A percentile compares a stretch with the other conserved stretches of the same genome.
phyloP scores from a whole-genome alignment of 1,284 basidiomycete genomes.

The Moesziomyces aphidis region DNA sequence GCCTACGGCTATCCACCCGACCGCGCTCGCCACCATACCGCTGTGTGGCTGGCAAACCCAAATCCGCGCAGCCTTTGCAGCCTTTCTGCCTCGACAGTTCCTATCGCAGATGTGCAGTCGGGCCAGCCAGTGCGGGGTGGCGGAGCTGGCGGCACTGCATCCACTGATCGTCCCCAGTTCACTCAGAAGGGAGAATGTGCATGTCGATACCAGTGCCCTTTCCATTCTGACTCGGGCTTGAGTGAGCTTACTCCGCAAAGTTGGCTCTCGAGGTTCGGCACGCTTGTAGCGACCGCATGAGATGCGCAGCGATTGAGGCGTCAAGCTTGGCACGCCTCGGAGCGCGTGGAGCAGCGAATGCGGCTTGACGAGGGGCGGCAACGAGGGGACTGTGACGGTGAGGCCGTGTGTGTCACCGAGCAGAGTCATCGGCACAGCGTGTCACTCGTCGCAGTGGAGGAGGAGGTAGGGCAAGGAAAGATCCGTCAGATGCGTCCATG shows the following conservation, averaged over 20 bases:
- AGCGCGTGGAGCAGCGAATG: background rate
- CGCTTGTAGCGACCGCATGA: background rate
- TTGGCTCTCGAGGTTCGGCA: background rate
- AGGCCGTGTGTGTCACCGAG: background rate
- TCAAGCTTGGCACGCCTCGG: background rate
- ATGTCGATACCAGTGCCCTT: too few relatives aligned
- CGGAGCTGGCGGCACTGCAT: background rate
- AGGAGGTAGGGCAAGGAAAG: background rate
- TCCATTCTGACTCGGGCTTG: background rate
- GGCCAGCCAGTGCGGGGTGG: background rate
- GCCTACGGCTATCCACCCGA: background rate
- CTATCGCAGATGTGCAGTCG: too few relatives aligned
- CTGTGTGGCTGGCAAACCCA: too few relatives aligned
- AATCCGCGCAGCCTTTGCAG: background rate
- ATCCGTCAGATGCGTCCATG: background rate
- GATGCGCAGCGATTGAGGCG: background rate
- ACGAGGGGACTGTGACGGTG: background rate
- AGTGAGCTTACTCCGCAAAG: background rate
- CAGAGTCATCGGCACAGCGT: background rate
- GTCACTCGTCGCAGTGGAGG: background rate
- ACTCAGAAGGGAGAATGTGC: too few relatives aligned
- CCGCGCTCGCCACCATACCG: too few relatives aligned
- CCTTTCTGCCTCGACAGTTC: background rate
- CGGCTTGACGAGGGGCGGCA: background rate
- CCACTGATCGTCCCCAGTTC: background rate